A percentile compares a stretch with the other conserved stretches of the same genome.
Conservation (phyloP, 306 rosid genomes). For the Pueraria montana region DNA sequence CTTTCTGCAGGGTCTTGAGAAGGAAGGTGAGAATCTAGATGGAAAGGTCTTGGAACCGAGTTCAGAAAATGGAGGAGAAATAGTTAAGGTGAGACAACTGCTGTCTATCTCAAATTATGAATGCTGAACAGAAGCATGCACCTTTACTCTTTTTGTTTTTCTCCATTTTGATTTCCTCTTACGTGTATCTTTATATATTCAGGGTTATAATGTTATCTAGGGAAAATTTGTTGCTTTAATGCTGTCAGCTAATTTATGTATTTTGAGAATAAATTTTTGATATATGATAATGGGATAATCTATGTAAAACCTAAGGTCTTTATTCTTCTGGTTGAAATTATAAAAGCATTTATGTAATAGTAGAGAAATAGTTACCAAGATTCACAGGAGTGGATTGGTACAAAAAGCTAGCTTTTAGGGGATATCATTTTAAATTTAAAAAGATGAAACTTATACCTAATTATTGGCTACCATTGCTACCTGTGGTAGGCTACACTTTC, state of each 20-base stretch:
- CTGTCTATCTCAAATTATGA: not conserved
- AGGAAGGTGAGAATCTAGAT: slow-evolving; percentile 43
- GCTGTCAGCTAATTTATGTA: slow-evolving; percentile 23
- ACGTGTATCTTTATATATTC: not conserved
- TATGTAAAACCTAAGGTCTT: slow-evolving; percentile 5
- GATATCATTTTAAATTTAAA: slow-evolving; percentile 2
- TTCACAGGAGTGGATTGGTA: not conserved
- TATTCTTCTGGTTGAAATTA: slow-evolving; percentile 16
- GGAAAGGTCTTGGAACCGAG: slow-evolving; percentile 10
- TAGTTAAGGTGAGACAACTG: slow-evolving; percentile 45
- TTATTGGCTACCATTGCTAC: not conserved
- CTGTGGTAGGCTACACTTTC: not conserved
- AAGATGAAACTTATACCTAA: not conserved
- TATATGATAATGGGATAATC: not conserved
- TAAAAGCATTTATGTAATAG: not conserved
- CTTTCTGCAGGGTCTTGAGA: slow-evolving; percentile 1
- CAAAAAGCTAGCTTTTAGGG: not conserved
- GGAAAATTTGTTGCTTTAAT: not conserved
- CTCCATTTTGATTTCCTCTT: not conserved
- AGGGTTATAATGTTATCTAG: not conserved
- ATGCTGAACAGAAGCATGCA: not conserved
- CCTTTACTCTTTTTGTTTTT: not conserved
- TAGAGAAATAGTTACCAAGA: slow-evolving; percentile 10
- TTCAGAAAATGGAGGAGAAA: slow-evolving; percentile 39
- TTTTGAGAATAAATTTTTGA: not conserved